Conservation (phyloP, 441 rosid species). For the Pelargonium myrrhifolium region DNA sequence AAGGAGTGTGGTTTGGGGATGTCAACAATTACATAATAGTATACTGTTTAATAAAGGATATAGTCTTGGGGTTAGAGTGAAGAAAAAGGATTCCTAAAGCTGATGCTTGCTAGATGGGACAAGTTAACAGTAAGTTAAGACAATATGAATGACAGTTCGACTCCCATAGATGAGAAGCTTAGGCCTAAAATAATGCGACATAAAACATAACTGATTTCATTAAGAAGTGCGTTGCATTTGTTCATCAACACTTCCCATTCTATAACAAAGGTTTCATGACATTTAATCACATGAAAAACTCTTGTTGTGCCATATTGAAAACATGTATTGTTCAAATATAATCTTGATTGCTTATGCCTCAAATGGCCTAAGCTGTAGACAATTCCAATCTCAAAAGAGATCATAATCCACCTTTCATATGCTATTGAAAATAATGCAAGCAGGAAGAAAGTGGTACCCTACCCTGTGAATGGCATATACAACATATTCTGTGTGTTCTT, state of each 20-base stretch:
- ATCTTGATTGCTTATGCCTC: neutral
- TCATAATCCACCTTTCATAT: slow-evolving; percentile 2
- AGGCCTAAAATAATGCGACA: too few relatives aligned
- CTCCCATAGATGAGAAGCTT: too few relatives aligned
- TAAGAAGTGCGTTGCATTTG: too few relatives aligned
- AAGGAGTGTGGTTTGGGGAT: too few relatives aligned
- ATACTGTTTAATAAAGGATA: too few relatives aligned
- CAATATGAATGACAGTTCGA: too few relatives aligned
- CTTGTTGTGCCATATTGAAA: neutral
- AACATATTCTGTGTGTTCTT: slow-evolving; percentile 95
- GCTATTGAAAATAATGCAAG: slow-evolving; percentile 17
- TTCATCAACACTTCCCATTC: neutral
- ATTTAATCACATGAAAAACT: neutral
- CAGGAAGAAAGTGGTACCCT: slow-evolving; percentile 21
- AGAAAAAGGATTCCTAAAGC: too few relatives aligned
- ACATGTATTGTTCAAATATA: neutral
- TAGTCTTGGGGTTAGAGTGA: too few relatives aligned
- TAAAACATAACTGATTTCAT: too few relatives aligned
- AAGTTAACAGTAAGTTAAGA: too few relatives aligned
- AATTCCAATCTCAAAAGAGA: neutral
- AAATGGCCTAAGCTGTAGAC: neutral
- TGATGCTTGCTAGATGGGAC: too few relatives aligned
- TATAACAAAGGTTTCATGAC: neutral
- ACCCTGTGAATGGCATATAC: slow-evolving; percentile 95
- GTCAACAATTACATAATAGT: too few relatives aligned